Conservation (phyloP, 1,139 yeast genomes). For the Kodamaea sp. region DNA sequence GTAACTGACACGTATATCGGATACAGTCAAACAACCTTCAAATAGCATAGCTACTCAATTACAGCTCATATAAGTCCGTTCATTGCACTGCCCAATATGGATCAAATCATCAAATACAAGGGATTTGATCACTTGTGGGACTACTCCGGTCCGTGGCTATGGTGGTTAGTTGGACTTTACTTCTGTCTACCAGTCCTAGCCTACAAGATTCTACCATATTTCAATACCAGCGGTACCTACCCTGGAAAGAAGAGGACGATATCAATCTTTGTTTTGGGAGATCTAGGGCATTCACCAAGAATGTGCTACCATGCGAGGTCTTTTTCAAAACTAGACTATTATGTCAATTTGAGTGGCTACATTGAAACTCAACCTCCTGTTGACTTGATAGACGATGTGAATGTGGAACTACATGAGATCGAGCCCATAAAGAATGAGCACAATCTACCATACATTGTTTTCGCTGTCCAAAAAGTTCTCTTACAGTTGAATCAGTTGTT, state of each 20-base stretch:
- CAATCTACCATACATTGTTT: constrained; percentile 55
- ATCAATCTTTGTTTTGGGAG: constrained; percentile 85
- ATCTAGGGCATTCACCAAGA: constrained; percentile 92
- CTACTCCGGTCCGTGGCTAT: constrained; percentile 40
- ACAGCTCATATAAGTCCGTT: too few relatives aligned
- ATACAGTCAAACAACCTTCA: too few relatives aligned
- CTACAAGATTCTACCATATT: constrained; percentile 36
- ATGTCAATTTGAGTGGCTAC: constrained; percentile 87
- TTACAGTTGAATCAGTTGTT: constrained; percentile 54
- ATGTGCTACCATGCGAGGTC: constrained; percentile 90
- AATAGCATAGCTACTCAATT: too few relatives aligned
- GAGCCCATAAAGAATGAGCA: constrained; percentile 43
- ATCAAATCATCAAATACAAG: constrained; percentile 21
- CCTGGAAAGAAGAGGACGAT: constrained; percentile 49
- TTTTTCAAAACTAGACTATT: constrained; percentile 66
- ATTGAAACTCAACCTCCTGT: constrained; percentile 57
- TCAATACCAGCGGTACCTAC: constrained; percentile 19
- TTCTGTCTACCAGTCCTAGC: constrained; percentile 38
- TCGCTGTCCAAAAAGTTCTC: constrained; percentile 60
- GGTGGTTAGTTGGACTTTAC: constrained; percentile 38
- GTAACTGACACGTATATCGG: too few relatives aligned
- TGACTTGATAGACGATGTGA: constrained; percentile 50
- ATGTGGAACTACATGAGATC: constrained; percentile 55
- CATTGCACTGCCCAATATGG: constrained; percentile 5
- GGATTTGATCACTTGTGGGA: constrained; percentile 31